Percentiles rank a stretch among this genome's conserved stretches.
phyloP scores from a whole-genome alignment of 2,329 filamentous ascomycete genomes.

The Cytospora mali region DNA sequence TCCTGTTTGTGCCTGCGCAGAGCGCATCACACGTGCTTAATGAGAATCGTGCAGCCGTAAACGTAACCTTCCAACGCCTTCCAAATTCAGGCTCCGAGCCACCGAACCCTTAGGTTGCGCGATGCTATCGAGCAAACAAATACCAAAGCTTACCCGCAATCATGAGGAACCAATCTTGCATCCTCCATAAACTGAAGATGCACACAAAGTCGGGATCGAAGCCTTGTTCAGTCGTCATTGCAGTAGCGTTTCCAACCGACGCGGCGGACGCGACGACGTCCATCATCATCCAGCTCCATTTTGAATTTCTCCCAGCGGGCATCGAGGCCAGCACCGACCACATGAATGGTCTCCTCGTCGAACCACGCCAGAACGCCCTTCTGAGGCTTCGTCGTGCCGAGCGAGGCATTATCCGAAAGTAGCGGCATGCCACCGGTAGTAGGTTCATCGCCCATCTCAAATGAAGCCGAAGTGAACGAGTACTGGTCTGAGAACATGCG shows the following conservation, averaged over 20 bases:
- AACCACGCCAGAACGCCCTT: conserved; percentile 90
- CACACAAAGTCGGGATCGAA: background rate
- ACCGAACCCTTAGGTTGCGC: background rate
- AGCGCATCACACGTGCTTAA: conserved; percentile 1
- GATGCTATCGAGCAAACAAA: background rate
- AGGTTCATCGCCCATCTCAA: conserved; percentile 80
- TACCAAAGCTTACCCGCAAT: background rate
- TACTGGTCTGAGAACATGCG: conserved; percentile 88
- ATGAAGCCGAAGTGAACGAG: conserved; percentile 78
- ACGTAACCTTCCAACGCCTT: conserved; percentile 32
- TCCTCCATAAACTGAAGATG: background rate
- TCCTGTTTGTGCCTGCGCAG: conserved; percentile 26
- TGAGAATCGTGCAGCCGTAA: background rate
- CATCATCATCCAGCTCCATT: conserved; percentile 68
- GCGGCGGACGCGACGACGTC: conserved; percentile 65
- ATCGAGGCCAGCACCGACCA: conserved; percentile 78
- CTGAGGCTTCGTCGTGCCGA: conserved; percentile 61
- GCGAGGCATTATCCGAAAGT: conserved; percentile 47
- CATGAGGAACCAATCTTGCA: background rate
- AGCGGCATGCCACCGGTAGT: conserved; percentile 46
- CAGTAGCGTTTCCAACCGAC: conserved; percentile 86
- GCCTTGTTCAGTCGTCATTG: conserved; percentile 19
- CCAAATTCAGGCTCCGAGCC: background rate
- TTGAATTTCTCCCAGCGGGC: conserved; percentile 88
- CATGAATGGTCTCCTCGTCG: conserved; percentile 70